phyloP scores from a whole-genome alignment of 352 stramenopile species.

The Phytopythium helicoides region DNA sequence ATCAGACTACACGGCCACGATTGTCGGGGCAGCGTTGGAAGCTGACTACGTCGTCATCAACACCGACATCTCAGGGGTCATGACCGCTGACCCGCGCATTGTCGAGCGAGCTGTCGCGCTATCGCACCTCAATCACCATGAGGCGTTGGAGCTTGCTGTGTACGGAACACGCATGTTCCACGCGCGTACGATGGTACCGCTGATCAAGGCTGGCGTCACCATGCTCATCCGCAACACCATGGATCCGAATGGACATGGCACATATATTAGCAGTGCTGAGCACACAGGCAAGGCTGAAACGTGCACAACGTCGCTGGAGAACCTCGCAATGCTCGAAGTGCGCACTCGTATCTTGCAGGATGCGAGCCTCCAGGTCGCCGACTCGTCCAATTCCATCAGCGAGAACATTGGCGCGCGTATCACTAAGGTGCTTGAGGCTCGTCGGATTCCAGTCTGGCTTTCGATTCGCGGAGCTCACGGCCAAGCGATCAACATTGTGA shows the following conservation, averaged over 20 bases:
- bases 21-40: constrained; percentile 64
- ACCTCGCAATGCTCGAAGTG: constrained; percentile 76
- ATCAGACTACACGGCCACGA: constrained; percentile 82
- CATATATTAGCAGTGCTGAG: constrained; percentile 72
- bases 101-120: constrained; percentile 70
- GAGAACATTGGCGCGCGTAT: constrained; percentile 76
- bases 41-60: constrained; percentile 87
- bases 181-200: constrained; percentile 78
- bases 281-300: constrained; percentile 60
- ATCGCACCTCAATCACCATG: constrained; percentile 76
- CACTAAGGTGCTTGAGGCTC: constrained; percentile 59
- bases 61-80: constrained; percentile 81
- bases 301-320: constrained; percentile 82
- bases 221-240: constrained; percentile 88
- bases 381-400: constrained; percentile 18
- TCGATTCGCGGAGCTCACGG: constrained; percentile 81
- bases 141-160: constrained; percentile 76
- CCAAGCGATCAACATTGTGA: constrained; percentile 76
- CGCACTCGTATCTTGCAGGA: constrained; percentile 80
- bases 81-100: constrained; percentile 78
- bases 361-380: constrained; percentile 18
- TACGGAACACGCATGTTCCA: constrained; percentile 88
- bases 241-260: constrained; percentile 73
- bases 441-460: constrained; percentile 73
- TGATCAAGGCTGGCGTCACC: constrained; percentile 76